These are phyloP conservation scores for Selaginella moellendorffii DNA, from an alignment of 75 land plant genomes.

Conservation along the genomic window DNA sequence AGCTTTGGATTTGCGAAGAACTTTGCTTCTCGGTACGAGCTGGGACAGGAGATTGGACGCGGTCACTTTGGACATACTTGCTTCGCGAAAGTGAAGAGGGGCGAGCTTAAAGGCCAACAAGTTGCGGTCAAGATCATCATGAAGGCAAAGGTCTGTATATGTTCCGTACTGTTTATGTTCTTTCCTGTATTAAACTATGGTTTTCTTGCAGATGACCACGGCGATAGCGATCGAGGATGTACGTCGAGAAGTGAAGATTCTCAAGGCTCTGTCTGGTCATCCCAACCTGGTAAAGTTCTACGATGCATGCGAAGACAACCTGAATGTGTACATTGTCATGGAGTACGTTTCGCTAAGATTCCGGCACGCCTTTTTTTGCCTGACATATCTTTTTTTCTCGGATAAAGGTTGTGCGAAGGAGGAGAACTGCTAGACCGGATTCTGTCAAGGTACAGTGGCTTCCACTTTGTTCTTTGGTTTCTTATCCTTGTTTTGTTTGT, in stretches of 20 bases:
- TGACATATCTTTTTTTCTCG: too few species aligned
- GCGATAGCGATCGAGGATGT: slow-evolving; percentile 44
- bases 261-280: slow-evolving; percentile 71
- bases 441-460: background rate
- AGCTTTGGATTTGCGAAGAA: slow-evolving; percentile 62
- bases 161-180: too few species aligned
- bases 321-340: slow-evolving; percentile 83
- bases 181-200: background rate
- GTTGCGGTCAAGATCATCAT: slow-evolving; percentile 83
- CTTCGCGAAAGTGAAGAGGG: slow-evolving; percentile 52
- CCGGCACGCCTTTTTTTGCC: too few species aligned
- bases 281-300: slow-evolving; percentile 54
- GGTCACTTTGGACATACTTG: slow-evolving; percentile 93
- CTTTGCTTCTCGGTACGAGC: slow-evolving; percentile 55
- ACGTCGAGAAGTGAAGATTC: slow-evolving; percentile 55
- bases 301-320: slow-evolving; percentile 73
- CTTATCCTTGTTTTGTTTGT: too few species aligned
- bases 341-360: too few species aligned
- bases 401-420: background rate
- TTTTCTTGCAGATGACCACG: slow-evolving; percentile 54
- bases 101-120: slow-evolving; percentile 59
- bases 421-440: background rate
- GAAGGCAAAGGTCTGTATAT: slow-evolving; percentile 86
- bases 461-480: too few species aligned
- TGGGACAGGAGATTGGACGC: slow-evolving; percentile 77